Evolutionary conservation across 306 rosid species (phyloP), one percentile per base, ranked within the genome.

Genomic region (Cicer yamashitae): DNA sequence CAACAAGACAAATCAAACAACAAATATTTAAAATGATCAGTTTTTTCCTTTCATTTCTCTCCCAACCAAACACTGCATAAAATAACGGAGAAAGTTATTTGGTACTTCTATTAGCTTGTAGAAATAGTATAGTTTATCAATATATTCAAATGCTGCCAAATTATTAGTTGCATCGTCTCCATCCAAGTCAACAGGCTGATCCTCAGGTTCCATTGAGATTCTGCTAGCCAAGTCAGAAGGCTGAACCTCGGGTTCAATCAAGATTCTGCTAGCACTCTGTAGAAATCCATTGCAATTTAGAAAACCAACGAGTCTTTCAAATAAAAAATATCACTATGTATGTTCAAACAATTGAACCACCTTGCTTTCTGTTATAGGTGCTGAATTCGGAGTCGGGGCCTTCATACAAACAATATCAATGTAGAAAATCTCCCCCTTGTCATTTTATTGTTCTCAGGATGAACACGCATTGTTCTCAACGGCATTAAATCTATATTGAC

Each of bases 31-130:
- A 1, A 20, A 20, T 20, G 22, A 20, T 20, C 22, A 20, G 22
- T 20, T 20, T 20, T 20, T 20, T 20, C 22, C 22, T 20, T 20
- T 20, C 22, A 20, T 20, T 20, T 20, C 22, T 20, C 22, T 20
- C 22, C 22, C 22, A 20, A 20, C 22, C 2, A 20, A 20, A 20
- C 22, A 20, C 22, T 20, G 22, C 22, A 20, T 20, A 20, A 20
- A 20, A 20, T 20, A 20, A 20, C 22, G 22, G 22, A 51, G 57
- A 51, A 51, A 51, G 57, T 20, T 51, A 14, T 7, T 59, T 30
- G 54, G n/a, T 41, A 87, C 94, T 66, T 88, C 93, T 38, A 84
- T 60, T 43, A 73, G 79, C 83, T 82, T 86, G 77, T 85, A 89
- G 60, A 89, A 87, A 76, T 65, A 62, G 76, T 85, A 84, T 54